phyloP scores from a whole-genome alignment of 805 yeast genomes.

The Candida oleophila region DNA sequence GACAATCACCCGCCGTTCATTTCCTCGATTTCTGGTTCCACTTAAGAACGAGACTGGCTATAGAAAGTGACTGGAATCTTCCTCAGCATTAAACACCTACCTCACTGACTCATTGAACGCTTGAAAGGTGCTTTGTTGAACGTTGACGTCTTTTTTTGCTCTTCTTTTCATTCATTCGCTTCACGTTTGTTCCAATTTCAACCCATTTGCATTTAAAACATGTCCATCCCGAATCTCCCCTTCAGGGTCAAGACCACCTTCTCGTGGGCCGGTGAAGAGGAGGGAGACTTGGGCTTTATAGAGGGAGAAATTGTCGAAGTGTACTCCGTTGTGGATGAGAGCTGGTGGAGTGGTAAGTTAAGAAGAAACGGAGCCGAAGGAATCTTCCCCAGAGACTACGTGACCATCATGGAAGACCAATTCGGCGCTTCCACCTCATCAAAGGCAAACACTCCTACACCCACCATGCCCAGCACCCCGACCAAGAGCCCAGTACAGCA shows the following conservation, averaged over 20 bases:
- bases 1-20: no score
- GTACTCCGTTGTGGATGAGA: slow-evolving; percentile 74
- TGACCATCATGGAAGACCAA: slow-evolving; percentile 49
- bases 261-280: slow-evolving; percentile 93
- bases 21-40: no score
- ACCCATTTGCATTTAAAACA: slow-evolving; percentile 3
- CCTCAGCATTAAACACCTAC: no score
- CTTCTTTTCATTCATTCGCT: background rate
- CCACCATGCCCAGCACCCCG: slow-evolving; percentile 12
- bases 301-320: slow-evolving; percentile 94
- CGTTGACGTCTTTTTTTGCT: no score
- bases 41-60: no score
- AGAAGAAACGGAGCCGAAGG: slow-evolving; percentile 82
- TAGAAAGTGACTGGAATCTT: no score
- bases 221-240: slow-evolving; percentile 49
- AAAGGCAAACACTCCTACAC: slow-evolving; percentile 11
- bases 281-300: slow-evolving; percentile 86
- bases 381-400: slow-evolving; percentile 84
- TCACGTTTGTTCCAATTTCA: no score
- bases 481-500: background rate
- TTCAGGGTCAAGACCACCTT: slow-evolving; percentile 78
- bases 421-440: slow-evolving; percentile 17
- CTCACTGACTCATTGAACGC: no score
- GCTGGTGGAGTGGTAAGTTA: slow-evolving; percentile 88
- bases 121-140: no score